Evolutionary conservation across 441 rosid genomes (phyloP).

Genomic region (Bruguiera hainesii): DNA sequence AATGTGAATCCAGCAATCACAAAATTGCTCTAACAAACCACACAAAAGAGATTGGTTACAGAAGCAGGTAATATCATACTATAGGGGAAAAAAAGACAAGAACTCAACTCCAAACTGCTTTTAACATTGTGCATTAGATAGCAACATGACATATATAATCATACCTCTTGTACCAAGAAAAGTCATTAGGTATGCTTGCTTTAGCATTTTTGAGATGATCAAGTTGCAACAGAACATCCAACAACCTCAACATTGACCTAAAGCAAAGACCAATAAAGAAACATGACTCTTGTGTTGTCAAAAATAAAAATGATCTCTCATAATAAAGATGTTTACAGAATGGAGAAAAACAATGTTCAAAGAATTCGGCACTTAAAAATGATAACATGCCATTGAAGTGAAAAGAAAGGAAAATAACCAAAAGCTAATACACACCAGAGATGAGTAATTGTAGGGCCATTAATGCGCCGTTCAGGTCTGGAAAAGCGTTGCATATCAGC

Average conservation of each 20-base stretch:
- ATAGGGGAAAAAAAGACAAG: background rate
- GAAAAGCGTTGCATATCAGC: conserved; percentile 99
- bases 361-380: conserved; percentile 14
- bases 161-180: conserved; percentile 99
- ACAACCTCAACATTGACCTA: conserved; percentile 98
- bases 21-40: conserved; percentile 2
- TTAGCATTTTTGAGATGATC: conserved; percentile 99
- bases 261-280: conserved; percentile 22
- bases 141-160: too few relatives aligned
- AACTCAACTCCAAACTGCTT: conserved; percentile 13
- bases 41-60: background rate
- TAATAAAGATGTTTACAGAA: conserved; percentile 1
- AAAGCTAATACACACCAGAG: conserved; percentile 54
- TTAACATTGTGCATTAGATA: background rate
- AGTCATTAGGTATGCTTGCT: conserved; percentile 99
- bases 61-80: background rate
- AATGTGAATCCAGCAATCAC: background rate
- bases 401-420: conserved; percentile 7
- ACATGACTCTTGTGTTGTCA: conserved; percentile 6
- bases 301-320: conserved; percentile 17
- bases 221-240: conserved; percentile 96
- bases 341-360: conserved; percentile 10
- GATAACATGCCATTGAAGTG: conserved; percentile 1
- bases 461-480: conserved; percentile 93
- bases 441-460: conserved; percentile 97